Conservation (phyloP, 345 rosid species). For the Eucalyptus pauciflora region DNA sequence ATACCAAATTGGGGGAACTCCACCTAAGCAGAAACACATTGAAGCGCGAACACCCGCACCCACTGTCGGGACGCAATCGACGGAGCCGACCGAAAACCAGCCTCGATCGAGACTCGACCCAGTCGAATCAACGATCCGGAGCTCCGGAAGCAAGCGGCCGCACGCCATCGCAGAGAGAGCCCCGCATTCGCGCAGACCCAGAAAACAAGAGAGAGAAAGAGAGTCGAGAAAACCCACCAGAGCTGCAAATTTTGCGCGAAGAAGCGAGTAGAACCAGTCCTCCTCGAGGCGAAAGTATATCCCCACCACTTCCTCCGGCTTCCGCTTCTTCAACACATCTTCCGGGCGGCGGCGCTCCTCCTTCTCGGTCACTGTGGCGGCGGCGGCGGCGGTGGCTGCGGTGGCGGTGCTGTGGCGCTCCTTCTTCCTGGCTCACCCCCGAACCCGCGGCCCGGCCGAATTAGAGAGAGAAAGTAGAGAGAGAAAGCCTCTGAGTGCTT, state of each 20-base stretch:
- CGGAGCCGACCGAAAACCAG: neutral
- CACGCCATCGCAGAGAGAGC: neutral
- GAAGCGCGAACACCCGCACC: neutral
- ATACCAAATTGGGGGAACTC: neutral
- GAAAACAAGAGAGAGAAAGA: neutral
- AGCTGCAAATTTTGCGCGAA: neutral
- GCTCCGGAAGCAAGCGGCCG: neutral
- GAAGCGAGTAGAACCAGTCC: neutral
- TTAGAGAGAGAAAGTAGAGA: constrained; percentile 27
- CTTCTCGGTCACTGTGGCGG: neutral
- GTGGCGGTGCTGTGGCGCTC: neutral
- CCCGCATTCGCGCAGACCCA: neutral
- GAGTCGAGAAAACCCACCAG: neutral
- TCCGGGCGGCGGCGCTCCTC: too few species aligned
- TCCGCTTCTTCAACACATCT: neutral
- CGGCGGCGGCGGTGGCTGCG: too few species aligned
- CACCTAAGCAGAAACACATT: neutral
- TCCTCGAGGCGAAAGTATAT: neutral
- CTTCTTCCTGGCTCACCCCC: neutral
- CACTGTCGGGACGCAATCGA: neutral
- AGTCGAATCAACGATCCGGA: neutral
- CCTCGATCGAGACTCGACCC: neutral
- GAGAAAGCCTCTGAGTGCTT: neutral
- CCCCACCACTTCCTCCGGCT: neutral
- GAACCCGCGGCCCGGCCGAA: constrained; percentile 1